These are phyloP conservation scores for Amylostereum chailletii DNA, from an alignment of 1,284 basidiomycete genomes.

Conservation along the genomic window DNA sequence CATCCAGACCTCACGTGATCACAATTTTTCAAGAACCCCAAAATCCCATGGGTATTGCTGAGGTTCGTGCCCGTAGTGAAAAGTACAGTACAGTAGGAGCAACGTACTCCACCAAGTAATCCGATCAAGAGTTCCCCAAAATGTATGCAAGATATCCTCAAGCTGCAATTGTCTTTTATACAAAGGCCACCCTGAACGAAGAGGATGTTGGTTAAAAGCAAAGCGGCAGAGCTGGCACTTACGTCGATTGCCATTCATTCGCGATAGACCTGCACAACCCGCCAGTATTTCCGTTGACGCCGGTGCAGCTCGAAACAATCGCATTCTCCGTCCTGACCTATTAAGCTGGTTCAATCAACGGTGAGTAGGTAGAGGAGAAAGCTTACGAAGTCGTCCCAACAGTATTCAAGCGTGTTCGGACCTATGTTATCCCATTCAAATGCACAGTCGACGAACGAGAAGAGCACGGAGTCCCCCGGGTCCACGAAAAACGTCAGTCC, in stretches of 20 bases:
- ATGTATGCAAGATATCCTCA: too few species aligned
- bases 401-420: neutral
- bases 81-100: too few species aligned
- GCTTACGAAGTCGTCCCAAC: conserved; percentile 5
- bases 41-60: too few species aligned
- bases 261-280: neutral
- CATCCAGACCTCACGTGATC: too few species aligned
- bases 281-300: neutral
- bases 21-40: too few species aligned
- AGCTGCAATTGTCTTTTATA: too few species aligned
- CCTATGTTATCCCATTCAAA: conserved; percentile 3
- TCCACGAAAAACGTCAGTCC: conserved; percentile 5
- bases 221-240: neutral
- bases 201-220: too few species aligned
- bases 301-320: neutral
- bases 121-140: too few species aligned
- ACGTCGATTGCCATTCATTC: conserved; percentile 1
- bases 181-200: too few species aligned
- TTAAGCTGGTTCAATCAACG: neutral
- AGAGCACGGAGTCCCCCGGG: neutral
- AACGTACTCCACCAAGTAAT: too few species aligned
- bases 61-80: too few species aligned
- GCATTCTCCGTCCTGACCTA: neutral
- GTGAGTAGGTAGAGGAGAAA: neutral
- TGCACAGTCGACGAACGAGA: conserved; percentile 2